Conservation (phyloP, 805 yeast genomes). For the Suhomyces sp. region DNA sequence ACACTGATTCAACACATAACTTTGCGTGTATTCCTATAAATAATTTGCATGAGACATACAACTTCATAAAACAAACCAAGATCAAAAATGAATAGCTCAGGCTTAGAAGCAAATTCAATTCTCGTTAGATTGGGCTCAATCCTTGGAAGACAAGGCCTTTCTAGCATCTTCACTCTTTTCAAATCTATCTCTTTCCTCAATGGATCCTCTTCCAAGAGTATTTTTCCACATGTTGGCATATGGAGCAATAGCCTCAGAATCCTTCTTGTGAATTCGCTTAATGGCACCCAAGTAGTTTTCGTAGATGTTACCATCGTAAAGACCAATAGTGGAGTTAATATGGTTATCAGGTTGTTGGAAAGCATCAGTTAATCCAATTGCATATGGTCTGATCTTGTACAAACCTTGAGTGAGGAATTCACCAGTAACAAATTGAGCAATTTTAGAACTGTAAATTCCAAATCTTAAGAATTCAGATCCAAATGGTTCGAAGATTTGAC, state of each 20-base stretch:
- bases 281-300: conserved; percentile 67
- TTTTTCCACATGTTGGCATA: conserved; percentile 43
- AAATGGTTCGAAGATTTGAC: conserved; percentile 34
- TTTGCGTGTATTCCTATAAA: too few relatives aligned
- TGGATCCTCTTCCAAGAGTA: conserved; percentile 34
- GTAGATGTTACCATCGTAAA: conserved; percentile 79
- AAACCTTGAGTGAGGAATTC: conserved; percentile 32
- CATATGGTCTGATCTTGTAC: conserved; percentile 39
- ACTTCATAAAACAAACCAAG: too few relatives aligned
- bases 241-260: conserved; percentile 46
- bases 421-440: conserved; percentile 27
- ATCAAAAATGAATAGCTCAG: too few relatives aligned
- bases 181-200: conserved; percentile 33
- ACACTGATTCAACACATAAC: too few relatives aligned
- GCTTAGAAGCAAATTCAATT: too few relatives aligned
- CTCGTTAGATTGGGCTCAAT: not conserved
- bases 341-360: conserved; percentile 79
- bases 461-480: conserved; percentile 39
- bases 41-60: too few relatives aligned
- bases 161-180: conserved; percentile 25
- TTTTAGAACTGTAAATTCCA: conserved; percentile 30
- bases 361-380: conserved; percentile 62
- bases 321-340: conserved; percentile 81
- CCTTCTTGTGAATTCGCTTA: conserved; percentile 48
- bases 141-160: not conserved